Conservation (phyloP, 2,329 filamentous ascomycete genomes). For the Microdochium nivale region DNA sequence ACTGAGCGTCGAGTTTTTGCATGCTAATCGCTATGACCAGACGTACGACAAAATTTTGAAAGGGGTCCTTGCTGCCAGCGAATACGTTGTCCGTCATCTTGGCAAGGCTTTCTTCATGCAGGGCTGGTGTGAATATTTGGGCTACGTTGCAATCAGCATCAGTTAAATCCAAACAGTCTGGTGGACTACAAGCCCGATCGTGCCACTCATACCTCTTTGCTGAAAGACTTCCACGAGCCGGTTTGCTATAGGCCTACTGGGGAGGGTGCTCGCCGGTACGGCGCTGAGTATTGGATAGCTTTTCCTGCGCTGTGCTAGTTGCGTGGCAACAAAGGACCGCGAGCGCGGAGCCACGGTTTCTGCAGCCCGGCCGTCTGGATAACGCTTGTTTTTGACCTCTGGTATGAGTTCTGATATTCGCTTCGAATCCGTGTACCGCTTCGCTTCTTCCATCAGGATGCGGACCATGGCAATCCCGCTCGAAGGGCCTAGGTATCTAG, state of each 20-base stretch:
- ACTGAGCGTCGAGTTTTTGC: constrained; percentile 82
- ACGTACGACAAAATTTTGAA: constrained; percentile 78
- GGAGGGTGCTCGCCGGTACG: constrained; percentile 67
- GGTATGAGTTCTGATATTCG: constrained; percentile 90
- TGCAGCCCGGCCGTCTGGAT: background rate
- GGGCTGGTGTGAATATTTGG: constrained; percentile 76
- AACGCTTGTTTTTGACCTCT: constrained; percentile 33
- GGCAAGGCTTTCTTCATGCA: constrained; percentile 76
- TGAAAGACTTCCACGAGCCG: constrained; percentile 78
- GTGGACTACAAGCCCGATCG: constrained; percentile 2
- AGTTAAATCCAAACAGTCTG: constrained; percentile 10
- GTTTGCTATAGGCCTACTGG: constrained; percentile 65
- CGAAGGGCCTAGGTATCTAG: constrained; percentile 84
- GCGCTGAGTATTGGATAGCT: constrained; percentile 87
- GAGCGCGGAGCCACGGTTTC: constrained; percentile 42
- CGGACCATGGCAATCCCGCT: constrained; percentile 94
- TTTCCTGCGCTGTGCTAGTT: constrained; percentile 56
- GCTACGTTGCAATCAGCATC: constrained; percentile 41
- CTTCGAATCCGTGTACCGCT: constrained; percentile 83
- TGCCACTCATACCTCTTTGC: constrained; percentile 57
- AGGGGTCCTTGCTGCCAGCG: constrained; percentile 63
- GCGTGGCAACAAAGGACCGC: constrained; percentile 50
- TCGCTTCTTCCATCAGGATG: constrained; percentile 92
- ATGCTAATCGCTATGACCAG: constrained; percentile 94
- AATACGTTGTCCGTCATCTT: constrained; percentile 76